Conservation (phyloP, 495 filamentous ascomycete species). For the Halenospora varia region DNA sequence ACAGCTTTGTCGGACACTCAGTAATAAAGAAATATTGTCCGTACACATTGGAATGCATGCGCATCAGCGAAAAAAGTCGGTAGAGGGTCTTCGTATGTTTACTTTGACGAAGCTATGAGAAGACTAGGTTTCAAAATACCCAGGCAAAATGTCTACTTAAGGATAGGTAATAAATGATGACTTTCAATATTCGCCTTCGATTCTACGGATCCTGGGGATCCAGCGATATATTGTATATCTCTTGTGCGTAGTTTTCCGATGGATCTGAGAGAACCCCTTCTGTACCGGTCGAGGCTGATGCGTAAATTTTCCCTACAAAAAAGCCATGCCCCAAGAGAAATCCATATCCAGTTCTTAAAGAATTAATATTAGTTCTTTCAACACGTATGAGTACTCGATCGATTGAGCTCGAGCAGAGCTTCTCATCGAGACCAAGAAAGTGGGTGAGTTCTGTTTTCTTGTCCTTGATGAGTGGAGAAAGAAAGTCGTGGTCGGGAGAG, state of each 20-base stretch:
- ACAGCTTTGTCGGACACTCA: no score
- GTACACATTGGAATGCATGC: no score
- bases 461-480: background rate
- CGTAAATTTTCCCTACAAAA: background rate
- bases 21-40: no score
- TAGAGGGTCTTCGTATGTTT: no score
- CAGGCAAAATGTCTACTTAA: no score
- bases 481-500: conserved; percentile 4
- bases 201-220: background rate
- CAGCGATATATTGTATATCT: background rate
- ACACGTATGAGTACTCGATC: conserved; percentile 23
- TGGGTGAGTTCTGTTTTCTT: conserved; percentile 3
- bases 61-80: no score
- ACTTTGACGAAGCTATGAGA: no score
- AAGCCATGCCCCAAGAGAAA: background rate
- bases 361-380: background rate
- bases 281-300: background rate
- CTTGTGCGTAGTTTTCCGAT: background rate
- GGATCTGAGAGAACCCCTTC: background rate
- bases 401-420: conserved; percentile 12
- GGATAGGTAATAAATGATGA: no score
- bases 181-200: background rate
- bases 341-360: background rate
- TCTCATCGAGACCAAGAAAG: conserved; percentile 24
- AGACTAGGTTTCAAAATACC: no score